Evolutionary conservation across 2,329 filamentous ascomycete species (phyloP), one percentile per base, ranked within the genome.

Genomic region (Neodidymelliopsis sp.): DNA sequence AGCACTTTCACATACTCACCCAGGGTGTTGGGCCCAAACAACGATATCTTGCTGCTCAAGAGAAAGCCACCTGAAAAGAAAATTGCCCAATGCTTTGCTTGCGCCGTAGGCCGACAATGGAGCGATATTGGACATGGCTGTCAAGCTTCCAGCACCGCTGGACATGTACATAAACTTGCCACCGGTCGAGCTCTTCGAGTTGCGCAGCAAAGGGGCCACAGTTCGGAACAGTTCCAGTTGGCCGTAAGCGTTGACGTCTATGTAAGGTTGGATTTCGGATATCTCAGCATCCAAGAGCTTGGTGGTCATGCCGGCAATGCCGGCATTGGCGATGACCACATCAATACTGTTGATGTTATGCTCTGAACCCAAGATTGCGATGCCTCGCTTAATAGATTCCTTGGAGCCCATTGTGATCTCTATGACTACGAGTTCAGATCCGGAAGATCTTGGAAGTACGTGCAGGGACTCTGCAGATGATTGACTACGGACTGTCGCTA

Each of bases 401-500:
- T 25, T 52, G 9, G 60, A 54, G 4, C 59, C 36, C 15, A 55
- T 29, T 16, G 59, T 48, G 19, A 56, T 25, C 19, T 55, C 34
- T 18, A 59, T 41, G 11, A 59, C 28, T 19, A 53, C 15, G 6
- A 61, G 39, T 12, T 33, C 15, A 4, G 53, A 52, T 4, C 47
- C 47, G 4, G 27, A 13, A 2, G 56, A 70, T 9, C 43, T 60
- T n/a, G 62, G 54, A 6, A 70, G 39, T 5, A 47, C 31, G 4
- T 56, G 38, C 5, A 77, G 65, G 3, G 62, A 54, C 1, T 60
- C 20, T 2, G 64, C 60, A 24, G 57, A 61, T 0, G 55, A 33
- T 4, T 54, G 62, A n/a, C 70, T 60, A 16, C 75, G 74, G 22
- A 75, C 65, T 5, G 71, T 73, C 15, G 72, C 74, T 11, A 79